Evolutionary conservation across 371 early-diverging fungal genomes (phyloP).

Genomic region (Spraguea lophii): DNA sequence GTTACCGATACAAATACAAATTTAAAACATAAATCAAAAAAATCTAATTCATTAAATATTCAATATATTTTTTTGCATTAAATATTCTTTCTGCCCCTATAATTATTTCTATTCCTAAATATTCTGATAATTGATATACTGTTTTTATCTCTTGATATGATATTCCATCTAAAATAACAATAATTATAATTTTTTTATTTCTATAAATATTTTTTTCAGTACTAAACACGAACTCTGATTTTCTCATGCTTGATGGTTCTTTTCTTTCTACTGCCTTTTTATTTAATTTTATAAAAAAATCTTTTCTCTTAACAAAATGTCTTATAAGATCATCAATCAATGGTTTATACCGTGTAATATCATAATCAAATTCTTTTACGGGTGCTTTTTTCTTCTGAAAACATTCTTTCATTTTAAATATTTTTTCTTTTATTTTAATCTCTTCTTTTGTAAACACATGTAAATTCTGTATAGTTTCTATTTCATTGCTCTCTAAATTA

Average conservation of each 20-base stretch:
- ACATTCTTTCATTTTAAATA: background rate
- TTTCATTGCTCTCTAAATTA: slow-evolving; percentile 16
- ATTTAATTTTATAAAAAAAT: slow-evolving; percentile 7
- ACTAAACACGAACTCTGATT: slow-evolving; percentile 25
- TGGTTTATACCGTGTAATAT: slow-evolving; percentile 38
- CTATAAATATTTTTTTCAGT: background rate
- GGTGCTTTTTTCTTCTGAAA: background rate
- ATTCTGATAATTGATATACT: slow-evolving; percentile 30
- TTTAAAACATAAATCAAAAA: too few relatives aligned
- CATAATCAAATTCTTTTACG: slow-evolving; percentile 14
- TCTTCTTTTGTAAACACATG: slow-evolving; percentile 14
- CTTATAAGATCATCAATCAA: slow-evolving; percentile 26
- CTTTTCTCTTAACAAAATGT: slow-evolving; percentile 24
- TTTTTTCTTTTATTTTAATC: slow-evolving; percentile 10
- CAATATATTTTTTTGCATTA: slow-evolving; percentile 11
- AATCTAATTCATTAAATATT: slow-evolving; percentile 9
- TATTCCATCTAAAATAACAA: slow-evolving; percentile 20
- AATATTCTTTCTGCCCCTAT: slow-evolving; percentile 24
- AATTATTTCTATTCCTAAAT: slow-evolving; percentile 25
- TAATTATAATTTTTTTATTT: slow-evolving; percentile 8
- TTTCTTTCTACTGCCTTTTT: slow-evolving; percentile 5
- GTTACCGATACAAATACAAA: too few relatives aligned
- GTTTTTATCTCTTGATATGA: slow-evolving; percentile 32
- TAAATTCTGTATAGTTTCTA: slow-evolving; percentile 7
- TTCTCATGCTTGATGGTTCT: background rate